Evolutionary conservation across 164 flowering plant species (phyloP), one percentile per base, ranked within the genome.

Genomic region (Malania oleifera): DNA sequence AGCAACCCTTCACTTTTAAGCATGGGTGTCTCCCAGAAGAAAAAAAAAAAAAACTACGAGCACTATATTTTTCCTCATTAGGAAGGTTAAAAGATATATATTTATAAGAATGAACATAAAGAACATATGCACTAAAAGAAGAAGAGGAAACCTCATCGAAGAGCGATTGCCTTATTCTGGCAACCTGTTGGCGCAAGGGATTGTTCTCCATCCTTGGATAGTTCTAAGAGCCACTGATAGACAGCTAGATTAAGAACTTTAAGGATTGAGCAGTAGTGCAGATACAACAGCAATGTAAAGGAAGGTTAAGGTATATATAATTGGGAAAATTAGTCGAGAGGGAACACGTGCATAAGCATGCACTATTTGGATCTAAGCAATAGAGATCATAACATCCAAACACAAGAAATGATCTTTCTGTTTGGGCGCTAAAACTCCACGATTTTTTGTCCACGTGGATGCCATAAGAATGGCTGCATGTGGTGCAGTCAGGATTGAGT

Each of bases 81-180:
- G 29, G 11, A 12, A 27, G 9, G 7, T 28, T 18, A 28, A 52
- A 26, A 9, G 14, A 40, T 5, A 19, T 9, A 26, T 8, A 28
- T 56, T 19, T 19, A n/a, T 37, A 14, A 39, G 20, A 55, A 27
- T 1, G 13, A 43, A 52, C 35, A 7, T 31, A 31, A 31, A n/a
- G n/a, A 47, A 22, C 51, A 47, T 22, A 22, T 22, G 8, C 31
- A 12, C 12, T 4, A 17, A 14, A 28, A 38, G 56, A 34, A 38
- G 24, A 14, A 50, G 14, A 64, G 50, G 29, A 15, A 54, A 69
- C 73, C 65, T 69, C 68, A 26, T 55, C 61, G 22, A 64, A 60
- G 25, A 69, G 35, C 22, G 65, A 54, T 55, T 55, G 57, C 43
- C 54, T 64, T 62, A 64, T 59, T 35, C 7, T 23, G 1, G 58